Percentiles rank a stretch among this genome's conserved stretches.
phyloP scores from a whole-genome alignment of 129 eudicot species.

The Saussurea involucrata region DNA sequence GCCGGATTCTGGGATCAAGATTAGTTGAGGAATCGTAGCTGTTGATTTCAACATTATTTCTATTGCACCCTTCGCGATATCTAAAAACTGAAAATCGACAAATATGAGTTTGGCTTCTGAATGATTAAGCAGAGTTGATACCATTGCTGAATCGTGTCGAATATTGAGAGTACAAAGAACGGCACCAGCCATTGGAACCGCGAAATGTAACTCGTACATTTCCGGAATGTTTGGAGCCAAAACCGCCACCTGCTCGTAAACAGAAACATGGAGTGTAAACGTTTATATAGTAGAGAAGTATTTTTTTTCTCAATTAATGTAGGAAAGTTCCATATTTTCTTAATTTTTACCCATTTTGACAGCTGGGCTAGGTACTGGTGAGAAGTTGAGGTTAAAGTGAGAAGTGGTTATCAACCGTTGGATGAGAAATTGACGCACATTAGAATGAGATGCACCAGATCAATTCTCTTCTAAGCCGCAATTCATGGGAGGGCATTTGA shows the following conservation, averaged over 20 bases:
- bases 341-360: background rate
- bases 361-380: background rate
- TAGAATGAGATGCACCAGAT: too few relatives aligned
- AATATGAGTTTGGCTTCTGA: constrained; percentile 27
- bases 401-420: too few relatives aligned
- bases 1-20: constrained; percentile 28
- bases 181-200: constrained; percentile 46
- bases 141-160: constrained; percentile 39
- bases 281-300: too few relatives aligned
- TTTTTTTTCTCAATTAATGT: too few relatives aligned
- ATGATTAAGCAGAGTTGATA: constrained; percentile 31
- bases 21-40: constrained; percentile 26
- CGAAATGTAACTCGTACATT: constrained; percentile 45
- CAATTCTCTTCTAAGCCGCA: too few relatives aligned
- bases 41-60: constrained; percentile 20
- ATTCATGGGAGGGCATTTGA: too few relatives aligned
- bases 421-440: too few relatives aligned
- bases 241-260: constrained; percentile 30
- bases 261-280: background rate
- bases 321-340: background rate
- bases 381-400: too few relatives aligned
- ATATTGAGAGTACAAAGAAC: constrained; percentile 41
- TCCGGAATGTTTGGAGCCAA: constrained; percentile 41
- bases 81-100: constrained; percentile 26
- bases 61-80: constrained; percentile 22